These are phyloP conservation scores for Lolium multiflorum DNA, from an alignment of 176 grass and related monocot species.

Conservation along the genomic window DNA sequence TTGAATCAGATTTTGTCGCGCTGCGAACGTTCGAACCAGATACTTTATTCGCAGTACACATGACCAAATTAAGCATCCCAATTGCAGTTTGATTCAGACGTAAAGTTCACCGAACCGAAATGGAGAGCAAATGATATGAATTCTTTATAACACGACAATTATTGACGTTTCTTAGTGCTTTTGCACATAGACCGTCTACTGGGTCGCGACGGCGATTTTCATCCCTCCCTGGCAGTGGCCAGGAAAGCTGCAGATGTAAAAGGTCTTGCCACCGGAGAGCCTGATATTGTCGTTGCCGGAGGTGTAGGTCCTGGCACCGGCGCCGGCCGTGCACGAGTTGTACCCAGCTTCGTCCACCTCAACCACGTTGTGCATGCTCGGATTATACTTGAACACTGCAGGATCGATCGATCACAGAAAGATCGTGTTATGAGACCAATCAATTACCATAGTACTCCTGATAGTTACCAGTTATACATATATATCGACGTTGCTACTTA, in stretches of 20 bases:
- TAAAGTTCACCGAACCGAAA: too few species aligned
- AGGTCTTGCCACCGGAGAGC: background rate
- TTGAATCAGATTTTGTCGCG: too few species aligned
- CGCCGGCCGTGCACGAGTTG: background rate
- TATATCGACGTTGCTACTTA: background rate
- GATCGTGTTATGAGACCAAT: background rate
- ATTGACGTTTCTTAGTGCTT: background rate
- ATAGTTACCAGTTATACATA: background rate
- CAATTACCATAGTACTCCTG: background rate
- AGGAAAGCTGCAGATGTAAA: constrained; percentile 26
- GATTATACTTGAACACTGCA: constrained; percentile 35
- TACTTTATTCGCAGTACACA: too few species aligned
- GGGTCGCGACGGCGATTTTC: constrained; percentile 6
- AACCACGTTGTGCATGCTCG: constrained; percentile 4
- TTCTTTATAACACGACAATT: too few species aligned
- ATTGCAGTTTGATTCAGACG: too few species aligned
- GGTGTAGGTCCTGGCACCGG: background rate
- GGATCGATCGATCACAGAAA: background rate
- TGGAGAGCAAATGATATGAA: too few species aligned
- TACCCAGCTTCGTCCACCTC: constrained; percentile 28
- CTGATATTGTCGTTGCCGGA: constrained; percentile 18
- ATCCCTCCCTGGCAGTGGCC: background rate
- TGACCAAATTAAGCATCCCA: too few species aligned
- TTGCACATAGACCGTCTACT: background rate
- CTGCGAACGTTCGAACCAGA: too few species aligned